phyloP scores from a whole-genome alignment of 148 eudicot genomes.

The Rhododendron kiyosumense region DNA sequence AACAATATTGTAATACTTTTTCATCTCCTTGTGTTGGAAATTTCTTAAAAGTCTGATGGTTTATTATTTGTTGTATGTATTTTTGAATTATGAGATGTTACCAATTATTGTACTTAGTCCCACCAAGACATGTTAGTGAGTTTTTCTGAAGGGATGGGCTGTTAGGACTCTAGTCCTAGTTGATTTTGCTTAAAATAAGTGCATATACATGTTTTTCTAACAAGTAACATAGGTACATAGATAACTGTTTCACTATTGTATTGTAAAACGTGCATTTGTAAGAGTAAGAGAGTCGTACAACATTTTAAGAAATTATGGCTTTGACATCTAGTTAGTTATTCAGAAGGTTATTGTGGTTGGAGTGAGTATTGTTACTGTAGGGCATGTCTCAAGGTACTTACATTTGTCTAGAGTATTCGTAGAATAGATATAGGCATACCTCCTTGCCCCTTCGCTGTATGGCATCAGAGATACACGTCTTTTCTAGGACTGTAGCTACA shows the following conservation, averaged over 20 bases:
- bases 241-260: not conserved
- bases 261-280: not conserved
- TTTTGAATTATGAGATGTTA: conserved; percentile 14
- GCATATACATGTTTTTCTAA: not conserved
- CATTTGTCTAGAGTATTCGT: not conserved
- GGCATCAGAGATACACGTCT: not conserved
- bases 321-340: not conserved
- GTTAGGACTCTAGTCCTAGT: not conserved
- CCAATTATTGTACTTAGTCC: not conserved
- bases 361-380: not conserved
- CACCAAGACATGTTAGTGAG: not conserved
- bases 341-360: not conserved
- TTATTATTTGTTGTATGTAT: not conserved
- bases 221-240: not conserved
- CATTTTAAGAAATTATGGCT: not conserved
- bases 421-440: not conserved
- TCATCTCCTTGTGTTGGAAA: not conserved
- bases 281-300: not conserved
- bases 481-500: not conserved
- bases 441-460: not conserved
- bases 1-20: not conserved
- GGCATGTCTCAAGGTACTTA: not conserved
- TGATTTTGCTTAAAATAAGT: not conserved
- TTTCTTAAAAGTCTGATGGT: not conserved
- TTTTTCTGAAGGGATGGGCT: not conserved